Percentiles rank a stretch among this genome's conserved stretches.
Evolutionary conservation across 192 early-diverging fungal genomes (phyloP).

Genomic region (Jimgerdemannia lactiflua): DNA sequence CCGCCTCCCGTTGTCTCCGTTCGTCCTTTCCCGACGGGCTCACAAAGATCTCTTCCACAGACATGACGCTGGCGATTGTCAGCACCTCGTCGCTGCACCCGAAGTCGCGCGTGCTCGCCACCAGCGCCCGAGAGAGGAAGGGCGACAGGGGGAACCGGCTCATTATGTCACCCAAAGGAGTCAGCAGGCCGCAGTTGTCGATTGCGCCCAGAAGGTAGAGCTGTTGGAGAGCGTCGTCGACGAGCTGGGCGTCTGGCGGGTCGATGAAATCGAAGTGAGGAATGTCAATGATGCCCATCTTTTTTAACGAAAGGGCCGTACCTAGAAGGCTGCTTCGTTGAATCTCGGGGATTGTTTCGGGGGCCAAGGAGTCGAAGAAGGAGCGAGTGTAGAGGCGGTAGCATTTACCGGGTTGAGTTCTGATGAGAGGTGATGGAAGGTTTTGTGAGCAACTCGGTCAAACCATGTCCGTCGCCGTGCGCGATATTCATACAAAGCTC

Average conservation of each 20-base stretch:
- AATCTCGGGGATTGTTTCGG: conserved; percentile 92
- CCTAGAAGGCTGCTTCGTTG: conserved; percentile 91
- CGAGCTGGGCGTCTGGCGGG: conserved; percentile 78
- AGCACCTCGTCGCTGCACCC: conserved; percentile 85
- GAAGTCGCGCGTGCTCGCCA: conserved; percentile 70
- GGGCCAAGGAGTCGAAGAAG: conserved; percentile 81
- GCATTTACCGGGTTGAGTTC: conserved; percentile 88
- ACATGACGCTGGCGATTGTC: conserved; percentile 91
- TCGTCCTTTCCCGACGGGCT: conserved; percentile 75
- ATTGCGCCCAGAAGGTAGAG: conserved; percentile 88
- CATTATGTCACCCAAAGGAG: conserved; percentile 85
- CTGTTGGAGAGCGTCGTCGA: conserved; percentile 83
- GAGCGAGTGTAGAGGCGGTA: conserved; percentile 87
- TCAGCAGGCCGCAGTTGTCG: conserved; percentile 82
- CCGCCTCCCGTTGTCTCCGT: conserved; percentile 76
- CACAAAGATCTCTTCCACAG: conserved; percentile 87
- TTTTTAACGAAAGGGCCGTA: conserved; percentile 87
- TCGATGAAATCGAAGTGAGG: conserved; percentile 96
- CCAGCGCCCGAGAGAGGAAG: conserved; percentile 84
- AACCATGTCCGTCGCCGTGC: background rate
- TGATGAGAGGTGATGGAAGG: background rate
- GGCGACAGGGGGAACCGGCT: conserved; percentile 89
- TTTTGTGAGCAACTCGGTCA: background rate
- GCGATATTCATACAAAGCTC: background rate
- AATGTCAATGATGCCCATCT: conserved; percentile 85